These are phyloP conservation scores for Seiridium cupressi DNA, from an alignment of 2,329 filamentous ascomycete genomes.

Conservation along the genomic window DNA sequence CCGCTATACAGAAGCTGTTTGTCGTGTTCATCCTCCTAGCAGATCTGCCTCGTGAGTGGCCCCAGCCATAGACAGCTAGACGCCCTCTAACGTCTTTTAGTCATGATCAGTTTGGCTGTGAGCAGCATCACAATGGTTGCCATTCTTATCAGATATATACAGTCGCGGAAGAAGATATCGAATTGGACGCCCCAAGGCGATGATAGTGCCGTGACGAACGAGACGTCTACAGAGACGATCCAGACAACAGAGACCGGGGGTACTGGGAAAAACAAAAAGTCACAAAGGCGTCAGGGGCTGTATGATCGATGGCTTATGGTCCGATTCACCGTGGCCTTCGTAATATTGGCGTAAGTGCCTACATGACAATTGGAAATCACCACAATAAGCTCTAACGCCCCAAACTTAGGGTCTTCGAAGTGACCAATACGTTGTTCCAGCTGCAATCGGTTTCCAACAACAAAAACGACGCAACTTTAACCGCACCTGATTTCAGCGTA, in stretches of 20 bases:
- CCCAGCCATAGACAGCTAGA: background rate
- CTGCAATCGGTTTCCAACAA: constrained; percentile 19
- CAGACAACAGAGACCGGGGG: background rate
- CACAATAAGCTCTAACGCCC: no score
- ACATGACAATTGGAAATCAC: no score
- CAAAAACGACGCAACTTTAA: constrained; percentile 7
- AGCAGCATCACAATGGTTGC: constrained; percentile 20
- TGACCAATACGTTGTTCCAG: constrained; percentile 25
- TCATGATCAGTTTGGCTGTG: constrained; percentile 18
- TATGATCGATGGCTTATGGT: constrained; percentile 27
- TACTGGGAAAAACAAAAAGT: background rate
- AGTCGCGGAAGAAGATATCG: constrained; percentile 19
- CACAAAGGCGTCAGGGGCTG: constrained; percentile 11
- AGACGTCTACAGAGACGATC: background rate
- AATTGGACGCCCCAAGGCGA: constrained; percentile 16
- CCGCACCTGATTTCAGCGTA: constrained; percentile 11
- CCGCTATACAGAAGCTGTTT: constrained; percentile 16
- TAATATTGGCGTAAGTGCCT: constrained; percentile 16
- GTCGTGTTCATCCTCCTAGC: constrained; percentile 21
- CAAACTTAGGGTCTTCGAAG: constrained; percentile 19
- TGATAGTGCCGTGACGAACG: background rate
- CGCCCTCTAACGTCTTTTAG: constrained; percentile 1
- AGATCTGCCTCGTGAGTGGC: constrained; percentile 20
- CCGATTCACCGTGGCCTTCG: constrained; percentile 24
- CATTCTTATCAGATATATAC: constrained; percentile 20